Percentiles rank a stretch among this genome's conserved stretches.
These are phyloP conservation scores for Cymbopogon flexuosus DNA, from an alignment of 202 grass and related monocot species.

Conservation along the genomic window DNA sequence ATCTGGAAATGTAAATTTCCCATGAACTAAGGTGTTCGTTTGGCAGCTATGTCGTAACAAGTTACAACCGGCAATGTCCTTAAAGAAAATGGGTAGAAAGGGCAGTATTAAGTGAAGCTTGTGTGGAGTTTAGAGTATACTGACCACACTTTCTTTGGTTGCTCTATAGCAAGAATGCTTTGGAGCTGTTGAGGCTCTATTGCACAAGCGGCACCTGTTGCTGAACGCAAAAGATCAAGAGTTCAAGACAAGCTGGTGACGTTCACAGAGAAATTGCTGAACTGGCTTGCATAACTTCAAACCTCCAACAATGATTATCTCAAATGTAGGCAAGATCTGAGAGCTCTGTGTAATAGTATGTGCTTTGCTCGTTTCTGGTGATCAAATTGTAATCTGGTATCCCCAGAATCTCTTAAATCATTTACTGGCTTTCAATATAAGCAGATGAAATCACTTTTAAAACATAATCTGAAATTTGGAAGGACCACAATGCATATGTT, in stretches of 20 bases:
- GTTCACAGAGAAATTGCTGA: background rate
- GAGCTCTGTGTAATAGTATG: background rate
- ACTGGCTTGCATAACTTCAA: background rate
- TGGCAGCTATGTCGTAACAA: no score
- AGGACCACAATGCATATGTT: no score
- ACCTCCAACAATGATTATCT: background rate
- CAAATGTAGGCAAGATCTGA: background rate
- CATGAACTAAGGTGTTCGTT: no score
- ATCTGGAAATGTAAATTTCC: no score
- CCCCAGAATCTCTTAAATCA: background rate
- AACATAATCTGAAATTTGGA: no score
- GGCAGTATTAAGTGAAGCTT: no score
- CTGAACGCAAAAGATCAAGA: background rate
- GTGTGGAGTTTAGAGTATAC: no score
- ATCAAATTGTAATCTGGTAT: background rate
- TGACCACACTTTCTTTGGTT: no score
- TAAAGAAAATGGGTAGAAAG: no score
- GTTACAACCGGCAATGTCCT: no score
- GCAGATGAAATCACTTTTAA: no score
- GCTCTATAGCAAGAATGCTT: no score
- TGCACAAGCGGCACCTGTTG: background rate
- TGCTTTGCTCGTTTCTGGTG: background rate
- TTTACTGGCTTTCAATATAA: background rate
- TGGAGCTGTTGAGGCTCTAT: background rate
- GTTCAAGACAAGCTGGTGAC: background rate